These are phyloP conservation scores for Petrea volubilis DNA, from an alignment of 257 asterid genomes.

Conservation along the genomic window DNA sequence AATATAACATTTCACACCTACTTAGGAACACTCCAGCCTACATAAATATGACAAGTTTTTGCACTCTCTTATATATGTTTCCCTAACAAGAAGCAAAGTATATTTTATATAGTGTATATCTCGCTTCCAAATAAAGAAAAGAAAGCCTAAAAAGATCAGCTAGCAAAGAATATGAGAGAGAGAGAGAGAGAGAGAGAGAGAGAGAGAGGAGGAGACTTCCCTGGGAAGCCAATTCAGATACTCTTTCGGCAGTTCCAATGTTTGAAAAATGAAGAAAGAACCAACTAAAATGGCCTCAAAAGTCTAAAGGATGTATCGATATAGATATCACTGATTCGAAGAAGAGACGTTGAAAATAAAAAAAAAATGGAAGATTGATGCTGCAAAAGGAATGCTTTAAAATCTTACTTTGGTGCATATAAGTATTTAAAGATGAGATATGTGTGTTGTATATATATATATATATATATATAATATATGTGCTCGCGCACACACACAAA, in stretches of 20 bases:
- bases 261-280: constrained; percentile 23
- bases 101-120: not conserved
- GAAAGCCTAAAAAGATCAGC: not conserved
- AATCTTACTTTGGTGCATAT: not conserved
- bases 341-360: not conserved
- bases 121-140: not conserved
- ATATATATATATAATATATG: too few species aligned
- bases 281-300: not conserved
- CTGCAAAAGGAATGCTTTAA: constrained; percentile 19
- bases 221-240: constrained; percentile 36
- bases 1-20: not conserved
- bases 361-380: not conserved
- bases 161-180: not conserved
- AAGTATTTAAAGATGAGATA: not conserved
- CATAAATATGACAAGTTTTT: not conserved
- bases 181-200: not conserved
- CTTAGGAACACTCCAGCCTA: not conserved
- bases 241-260: constrained; percentile 51
- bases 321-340: not conserved
- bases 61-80: not conserved
- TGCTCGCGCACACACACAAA: too few species aligned
- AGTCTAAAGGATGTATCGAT: constrained; percentile 18
- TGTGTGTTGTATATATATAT: too few species aligned
- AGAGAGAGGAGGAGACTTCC: constrained; percentile 25
- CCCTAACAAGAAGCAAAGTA: constrained; percentile 29